A percentile compares a stretch with the other conserved stretches of the same genome.
These are phyloP conservation scores for Solanum commersonii DNA, from an alignment of 257 asterid species.

Conservation along the genomic window DNA sequence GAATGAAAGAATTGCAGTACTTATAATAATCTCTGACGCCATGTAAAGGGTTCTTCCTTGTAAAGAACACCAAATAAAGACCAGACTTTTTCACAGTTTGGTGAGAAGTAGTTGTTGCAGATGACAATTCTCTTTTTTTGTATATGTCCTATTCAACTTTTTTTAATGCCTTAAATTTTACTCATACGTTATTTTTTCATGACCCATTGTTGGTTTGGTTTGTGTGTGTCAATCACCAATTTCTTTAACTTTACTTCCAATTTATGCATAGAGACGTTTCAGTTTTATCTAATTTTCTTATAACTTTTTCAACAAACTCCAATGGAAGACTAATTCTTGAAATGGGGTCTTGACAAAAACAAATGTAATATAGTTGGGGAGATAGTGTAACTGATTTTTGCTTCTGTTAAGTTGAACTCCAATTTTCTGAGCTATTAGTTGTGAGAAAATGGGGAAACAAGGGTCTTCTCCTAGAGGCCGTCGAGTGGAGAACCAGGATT, in stretches of 20 bases:
- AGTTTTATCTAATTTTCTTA: not conserved
- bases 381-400: not conserved
- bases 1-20: not conserved
- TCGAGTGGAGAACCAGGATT: constrained; percentile 15
- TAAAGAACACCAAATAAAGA: not conserved
- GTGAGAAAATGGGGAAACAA: constrained; percentile 39
- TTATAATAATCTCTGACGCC: not conserved
- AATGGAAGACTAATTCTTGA: not conserved
- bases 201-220: constrained; percentile 1
- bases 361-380: not conserved
- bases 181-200: not conserved
- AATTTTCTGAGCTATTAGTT: not conserved
- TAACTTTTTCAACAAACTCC: constrained; percentile 28
- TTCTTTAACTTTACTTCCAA: constrained; percentile 52
- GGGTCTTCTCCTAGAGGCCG: constrained; percentile 27
- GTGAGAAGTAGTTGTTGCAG: constrained; percentile 32
- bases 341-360: not conserved
- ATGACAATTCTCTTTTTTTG: constrained; percentile 11
- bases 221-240: constrained; percentile 20
- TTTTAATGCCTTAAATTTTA: constrained; percentile 1
- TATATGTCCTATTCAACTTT: not conserved
- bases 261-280: constrained; percentile 10
- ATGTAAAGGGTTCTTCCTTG: not conserved
- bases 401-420: not conserved
- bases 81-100: constrained; percentile 18